These are phyloP conservation scores for Neurospora sp. DNA, from an alignment of 495 filamentous ascomycete genomes.

Conservation along the genomic window DNA sequence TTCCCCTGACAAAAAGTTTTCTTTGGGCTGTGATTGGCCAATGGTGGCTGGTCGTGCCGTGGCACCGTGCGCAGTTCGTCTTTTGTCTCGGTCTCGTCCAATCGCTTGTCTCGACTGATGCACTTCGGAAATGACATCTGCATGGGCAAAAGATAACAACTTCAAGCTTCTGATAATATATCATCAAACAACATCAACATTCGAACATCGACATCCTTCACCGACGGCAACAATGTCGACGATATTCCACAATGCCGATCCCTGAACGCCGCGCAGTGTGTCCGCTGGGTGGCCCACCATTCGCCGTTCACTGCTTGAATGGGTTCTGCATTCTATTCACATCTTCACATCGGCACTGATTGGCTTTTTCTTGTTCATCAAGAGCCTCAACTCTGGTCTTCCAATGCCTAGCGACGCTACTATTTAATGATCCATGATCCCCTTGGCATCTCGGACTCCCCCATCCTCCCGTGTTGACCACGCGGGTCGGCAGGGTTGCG, in stretches of 20 bases:
- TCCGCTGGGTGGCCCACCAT: neutral
- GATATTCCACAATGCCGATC: neutral
- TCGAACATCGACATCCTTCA: neutral
- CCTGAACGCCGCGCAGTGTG: neutral
- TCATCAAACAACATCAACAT: neutral
- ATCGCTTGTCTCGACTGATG: neutral
- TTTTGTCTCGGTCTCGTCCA: neutral
- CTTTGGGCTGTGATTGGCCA: neutral
- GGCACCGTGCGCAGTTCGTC: neutral
- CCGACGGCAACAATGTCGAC: neutral
- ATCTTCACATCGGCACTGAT: neutral
- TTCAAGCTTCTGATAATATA: neutral
- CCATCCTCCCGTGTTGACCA: neutral
- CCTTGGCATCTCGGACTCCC: neutral
- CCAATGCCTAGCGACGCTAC: neutral
- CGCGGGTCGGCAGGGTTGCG: neutral
- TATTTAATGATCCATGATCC: neutral
- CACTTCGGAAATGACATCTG: neutral
- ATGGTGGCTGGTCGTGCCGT: neutral
- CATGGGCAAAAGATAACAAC: neutral
- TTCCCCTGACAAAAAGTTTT: neutral
- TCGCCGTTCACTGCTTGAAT: neutral
- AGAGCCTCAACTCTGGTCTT: neutral
- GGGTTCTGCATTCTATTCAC: neutral
- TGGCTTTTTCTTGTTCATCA: neutral